phyloP scores from a whole-genome alignment of 345 rosid genomes.

The Anastatica hierochuntica region DNA sequence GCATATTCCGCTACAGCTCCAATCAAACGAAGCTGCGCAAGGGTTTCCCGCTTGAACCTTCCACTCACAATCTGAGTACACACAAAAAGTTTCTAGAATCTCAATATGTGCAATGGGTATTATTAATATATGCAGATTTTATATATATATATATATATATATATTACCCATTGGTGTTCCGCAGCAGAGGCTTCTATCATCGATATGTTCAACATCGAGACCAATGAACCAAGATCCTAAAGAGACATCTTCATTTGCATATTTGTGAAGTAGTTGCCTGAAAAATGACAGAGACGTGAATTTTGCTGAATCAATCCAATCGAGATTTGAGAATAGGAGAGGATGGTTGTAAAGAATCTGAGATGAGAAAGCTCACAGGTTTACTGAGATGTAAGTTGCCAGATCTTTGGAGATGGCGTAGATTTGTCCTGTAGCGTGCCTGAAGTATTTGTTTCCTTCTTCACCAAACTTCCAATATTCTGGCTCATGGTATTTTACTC shows the following conservation, averaged over 20 bases:
- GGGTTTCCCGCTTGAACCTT: conserved; percentile 64
- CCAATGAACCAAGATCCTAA: conserved; percentile 87
- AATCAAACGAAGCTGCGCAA: conserved; percentile 84
- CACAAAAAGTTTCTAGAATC: no score
- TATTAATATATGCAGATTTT: no score
- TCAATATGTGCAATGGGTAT: no score
- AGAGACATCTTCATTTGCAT: conserved; percentile 87
- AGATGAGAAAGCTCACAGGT: conserved; percentile 33
- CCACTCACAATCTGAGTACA: conserved; percentile 77
- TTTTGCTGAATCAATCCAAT: neutral
- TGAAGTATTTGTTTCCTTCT: conserved; percentile 84
- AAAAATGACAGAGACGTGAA: neutral
- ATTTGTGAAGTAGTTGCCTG: conserved; percentile 74
- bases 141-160: neutral
- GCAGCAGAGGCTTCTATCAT: conserved; percentile 75
- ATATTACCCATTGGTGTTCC: conserved; percentile 82
- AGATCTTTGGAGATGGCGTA: conserved; percentile 87
- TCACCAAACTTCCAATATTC: no score
- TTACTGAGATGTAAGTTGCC: conserved; percentile 72
- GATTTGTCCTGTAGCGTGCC: conserved; percentile 92
- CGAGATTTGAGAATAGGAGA: no score
- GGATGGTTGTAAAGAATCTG: neutral
- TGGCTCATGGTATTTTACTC: conserved; percentile 79
- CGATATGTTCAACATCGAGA: conserved; percentile 76
- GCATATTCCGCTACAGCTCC: conserved; percentile 88